Evolutionary conservation across 2,329 filamentous ascomycete species (phyloP).

Genomic region (Xylariales sp.): DNA sequence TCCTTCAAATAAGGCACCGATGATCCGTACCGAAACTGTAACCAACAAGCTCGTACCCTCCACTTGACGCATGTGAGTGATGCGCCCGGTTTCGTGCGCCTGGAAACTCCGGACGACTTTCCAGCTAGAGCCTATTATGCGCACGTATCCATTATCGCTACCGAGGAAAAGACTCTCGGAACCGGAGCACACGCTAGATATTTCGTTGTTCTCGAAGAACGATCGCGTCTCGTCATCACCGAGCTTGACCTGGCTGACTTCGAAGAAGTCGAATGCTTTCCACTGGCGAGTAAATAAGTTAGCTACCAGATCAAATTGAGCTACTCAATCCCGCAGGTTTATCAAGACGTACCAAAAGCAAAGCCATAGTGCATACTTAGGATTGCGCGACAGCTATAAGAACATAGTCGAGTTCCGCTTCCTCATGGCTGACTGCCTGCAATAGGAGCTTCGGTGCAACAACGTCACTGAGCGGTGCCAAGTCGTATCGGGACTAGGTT

Average conservation of each 20-base stretch:
- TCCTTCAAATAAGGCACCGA: not conserved
- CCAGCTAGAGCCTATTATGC: conserved; percentile 88
- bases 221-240: conserved; percentile 81
- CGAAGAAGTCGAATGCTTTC: conserved; percentile 99
- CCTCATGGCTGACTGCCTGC: conserved; percentile 34
- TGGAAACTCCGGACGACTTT: conserved; percentile 88
- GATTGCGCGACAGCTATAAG: conserved; percentile 40
- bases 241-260: conserved; percentile 85
- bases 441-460: conserved; percentile 12
- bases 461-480: conserved; percentile 44
- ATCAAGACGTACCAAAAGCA: conserved; percentile 48
- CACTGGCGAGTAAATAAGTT: conserved; percentile 68
- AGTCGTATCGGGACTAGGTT: not conserved
- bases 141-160: conserved; percentile 84
- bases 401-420: conserved; percentile 34
- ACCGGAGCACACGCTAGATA: conserved; percentile 86
- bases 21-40: conserved; percentile 71
- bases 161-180: conserved; percentile 92
- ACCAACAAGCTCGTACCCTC: conserved; percentile 87
- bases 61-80: conserved; percentile 93
- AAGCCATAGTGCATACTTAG: conserved; percentile 47
- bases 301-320: conserved; percentile 20
- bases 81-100: conserved; percentile 81
- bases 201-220: conserved; percentile 84
- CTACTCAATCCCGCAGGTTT: too few relatives aligned